Conservation (phyloP, 441 rosid genomes). For the Sinapis alba region DNA sequence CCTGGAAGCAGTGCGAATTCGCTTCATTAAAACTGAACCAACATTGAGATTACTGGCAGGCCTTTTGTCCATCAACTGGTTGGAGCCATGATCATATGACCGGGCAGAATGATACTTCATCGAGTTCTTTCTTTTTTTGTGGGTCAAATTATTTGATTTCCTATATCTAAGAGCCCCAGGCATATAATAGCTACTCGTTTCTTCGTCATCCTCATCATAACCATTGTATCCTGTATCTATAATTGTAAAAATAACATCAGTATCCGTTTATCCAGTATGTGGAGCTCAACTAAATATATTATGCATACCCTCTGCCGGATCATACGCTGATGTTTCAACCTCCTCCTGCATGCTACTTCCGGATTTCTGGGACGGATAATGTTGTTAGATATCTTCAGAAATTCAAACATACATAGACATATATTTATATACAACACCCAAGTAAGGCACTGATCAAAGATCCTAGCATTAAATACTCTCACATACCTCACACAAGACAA, state of each 20-base stretch:
- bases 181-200: conserved; percentile 66
- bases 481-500: conserved; percentile 67
- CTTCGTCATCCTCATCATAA: conserved; percentile 86
- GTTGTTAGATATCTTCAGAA: conserved; percentile 24
- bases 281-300: conserved; percentile 11
- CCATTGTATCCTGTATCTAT: conserved; percentile 65
- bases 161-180: conserved; percentile 60
- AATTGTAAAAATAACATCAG: conserved; percentile 35
- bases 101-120: conserved; percentile 49
- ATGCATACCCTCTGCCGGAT: conserved; percentile 65
- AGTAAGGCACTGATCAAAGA: conserved; percentile 9
- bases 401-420: background rate
- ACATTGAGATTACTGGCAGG: conserved; percentile 55
- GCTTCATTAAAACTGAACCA: conserved; percentile 80
- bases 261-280: conserved; percentile 23
- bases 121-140: conserved; percentile 60
- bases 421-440: background rate
- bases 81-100: conserved; percentile 58
- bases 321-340: conserved; percentile 70
- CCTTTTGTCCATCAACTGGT: conserved; percentile 64
- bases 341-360: conserved; percentile 81
- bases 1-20: conserved; percentile 86
- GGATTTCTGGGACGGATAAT: conserved; percentile 55
- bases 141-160: conserved; percentile 53
- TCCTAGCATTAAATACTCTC: background rate